Base-by-base conservation (phyloP, 2,329 filamentous ascomycete species). In the Diaporthe aspalathi region DNA sequence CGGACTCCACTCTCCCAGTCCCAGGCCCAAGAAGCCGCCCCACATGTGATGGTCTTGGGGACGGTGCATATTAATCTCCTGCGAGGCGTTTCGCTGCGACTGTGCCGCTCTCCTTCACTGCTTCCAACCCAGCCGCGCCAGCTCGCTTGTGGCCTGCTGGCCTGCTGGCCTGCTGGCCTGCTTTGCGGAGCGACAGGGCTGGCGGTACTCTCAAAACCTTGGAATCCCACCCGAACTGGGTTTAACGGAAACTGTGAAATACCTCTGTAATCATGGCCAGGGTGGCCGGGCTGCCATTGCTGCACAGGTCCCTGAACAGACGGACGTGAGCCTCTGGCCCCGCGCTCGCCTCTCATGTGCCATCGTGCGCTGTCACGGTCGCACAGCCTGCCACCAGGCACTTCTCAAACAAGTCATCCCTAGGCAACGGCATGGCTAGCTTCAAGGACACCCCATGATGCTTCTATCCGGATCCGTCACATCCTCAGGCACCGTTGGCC, bases 31-130 rank as follows among this genome's bases (percentile, higher is more conserved):
- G 22, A 71, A 67, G 38, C n/a, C n/a, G n/a, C 52, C 69, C 29
- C 50, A 12, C 29, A 16, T 56, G 72, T 73, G 72, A 73, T 73
- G 72, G 52, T 38, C 53, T 47, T 52, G 66, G 66, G 65, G 22
- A 60, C 43, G 69, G 53, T 73, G 72, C 69, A 73, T 57, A 38
- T 49, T 50, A 68, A 73, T 71, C 63, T 71, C 71, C 43, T 49
- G 17, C 35, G 56, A 57, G 69, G 72, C 69, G 56, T 71, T 67
- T 69, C 72, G 72, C 72, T 66, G 67, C 57, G 56, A 71, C 60
- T 50, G 50, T 65, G 68, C 45, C 49, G 68, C 50, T 56, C 20
- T 56, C 40, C 45, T 40, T 47, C 52, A 24, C 43, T 40, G 47
- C 27, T 53, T 32, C 35, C 63, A 50, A 43, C n/a, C 47, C n/a